These are phyloP conservation scores for Globisporangium takayamanum DNA, from an alignment of 352 stramenopile genomes.

Conservation along the genomic window DNA sequence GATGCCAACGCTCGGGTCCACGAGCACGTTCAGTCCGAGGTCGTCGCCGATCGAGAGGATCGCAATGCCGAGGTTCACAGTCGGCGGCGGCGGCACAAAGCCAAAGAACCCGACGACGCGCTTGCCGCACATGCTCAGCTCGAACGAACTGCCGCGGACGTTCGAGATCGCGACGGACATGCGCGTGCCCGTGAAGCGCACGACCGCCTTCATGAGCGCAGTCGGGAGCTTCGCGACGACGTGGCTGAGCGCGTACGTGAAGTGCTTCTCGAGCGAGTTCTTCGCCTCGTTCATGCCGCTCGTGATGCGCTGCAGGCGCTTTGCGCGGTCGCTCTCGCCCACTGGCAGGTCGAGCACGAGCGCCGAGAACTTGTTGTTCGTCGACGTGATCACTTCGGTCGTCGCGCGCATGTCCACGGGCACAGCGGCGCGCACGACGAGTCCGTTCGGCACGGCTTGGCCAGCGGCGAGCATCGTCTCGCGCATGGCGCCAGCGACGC, in stretches of 20 bases:
- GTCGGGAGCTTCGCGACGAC: constrained; percentile 48
- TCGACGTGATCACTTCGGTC: constrained; percentile 51
- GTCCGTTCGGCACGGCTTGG: constrained; percentile 25
- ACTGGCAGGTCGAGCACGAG: constrained; percentile 70
- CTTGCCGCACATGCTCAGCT: constrained; percentile 47
- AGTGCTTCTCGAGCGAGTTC: constrained; percentile 71
- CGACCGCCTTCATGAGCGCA: constrained; percentile 38
- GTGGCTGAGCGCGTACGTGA: constrained; percentile 60
- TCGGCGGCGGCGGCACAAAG: constrained; percentile 73
- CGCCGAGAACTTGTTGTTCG: constrained; percentile 76
- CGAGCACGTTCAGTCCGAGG: constrained; percentile 66
- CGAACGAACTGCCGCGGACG: constrained; percentile 47
- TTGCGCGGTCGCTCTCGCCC: constrained; percentile 34
- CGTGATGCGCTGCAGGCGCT: constrained; percentile 45
- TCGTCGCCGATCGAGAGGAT: constrained; percentile 66
- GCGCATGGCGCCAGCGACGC: constrained; percentile 70
- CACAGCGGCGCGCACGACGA: constrained; percentile 64
- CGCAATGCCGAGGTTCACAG: constrained; percentile 70
- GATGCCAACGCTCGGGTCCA: constrained; percentile 62
- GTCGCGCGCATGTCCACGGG: constrained; percentile 73
- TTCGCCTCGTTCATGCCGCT: constrained; percentile 69
- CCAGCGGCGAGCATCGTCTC: constrained; percentile 45
- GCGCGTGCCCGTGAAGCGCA: constrained; percentile 48
- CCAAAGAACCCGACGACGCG: constrained; percentile 56
- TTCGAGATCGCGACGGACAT: constrained; percentile 69